These are phyloP conservation scores for Mycena amicta DNA, from an alignment of 768 basidiomycete genomes.

Conservation along the genomic window DNA sequence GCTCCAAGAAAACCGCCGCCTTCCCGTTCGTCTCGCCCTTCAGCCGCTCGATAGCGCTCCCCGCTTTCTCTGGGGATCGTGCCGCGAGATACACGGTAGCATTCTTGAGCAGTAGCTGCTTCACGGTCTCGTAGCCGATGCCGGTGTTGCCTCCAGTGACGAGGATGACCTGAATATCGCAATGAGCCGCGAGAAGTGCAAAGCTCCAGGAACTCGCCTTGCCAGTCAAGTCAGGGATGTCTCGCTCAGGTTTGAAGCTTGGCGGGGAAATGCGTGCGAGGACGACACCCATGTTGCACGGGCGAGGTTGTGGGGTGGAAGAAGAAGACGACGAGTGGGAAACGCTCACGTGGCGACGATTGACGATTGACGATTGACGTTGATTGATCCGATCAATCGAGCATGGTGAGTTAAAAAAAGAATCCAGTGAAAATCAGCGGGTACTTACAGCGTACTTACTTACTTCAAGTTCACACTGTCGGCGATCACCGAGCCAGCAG, in stretches of 20 bases:
- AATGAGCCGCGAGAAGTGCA: not conserved
- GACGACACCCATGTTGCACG: not conserved
- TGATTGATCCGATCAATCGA: too few species aligned
- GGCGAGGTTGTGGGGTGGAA: too few species aligned
- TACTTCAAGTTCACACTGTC: too few species aligned
- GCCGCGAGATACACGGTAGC: constrained; percentile 36
- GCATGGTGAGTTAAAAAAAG: too few species aligned
- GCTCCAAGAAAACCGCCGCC: constrained; percentile 12
- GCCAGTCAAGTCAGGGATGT: constrained; percentile 27
- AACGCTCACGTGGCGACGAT: too few species aligned
- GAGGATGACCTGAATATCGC: not conserved
- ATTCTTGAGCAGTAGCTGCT: constrained; percentile 27
- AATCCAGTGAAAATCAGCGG: too few species aligned
- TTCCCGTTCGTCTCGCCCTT: constrained; percentile 3
- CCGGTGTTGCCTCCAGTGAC: constrained; percentile 5
- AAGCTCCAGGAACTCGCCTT: constrained; percentile 7
- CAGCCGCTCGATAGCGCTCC: not conserved
- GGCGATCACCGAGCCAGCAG: too few species aligned
- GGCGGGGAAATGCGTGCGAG: not conserved
- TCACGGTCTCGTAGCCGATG: constrained; percentile 8
- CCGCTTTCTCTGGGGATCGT: constrained; percentile 16
- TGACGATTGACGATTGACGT: too few species aligned
- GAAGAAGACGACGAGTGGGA: too few species aligned
- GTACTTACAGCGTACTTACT: too few species aligned
- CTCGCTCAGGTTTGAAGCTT: constrained; percentile 1